These are phyloP conservation scores for Asclepias syriaca DNA, from an alignment of 257 asterid genomes.

Conservation along the genomic window DNA sequence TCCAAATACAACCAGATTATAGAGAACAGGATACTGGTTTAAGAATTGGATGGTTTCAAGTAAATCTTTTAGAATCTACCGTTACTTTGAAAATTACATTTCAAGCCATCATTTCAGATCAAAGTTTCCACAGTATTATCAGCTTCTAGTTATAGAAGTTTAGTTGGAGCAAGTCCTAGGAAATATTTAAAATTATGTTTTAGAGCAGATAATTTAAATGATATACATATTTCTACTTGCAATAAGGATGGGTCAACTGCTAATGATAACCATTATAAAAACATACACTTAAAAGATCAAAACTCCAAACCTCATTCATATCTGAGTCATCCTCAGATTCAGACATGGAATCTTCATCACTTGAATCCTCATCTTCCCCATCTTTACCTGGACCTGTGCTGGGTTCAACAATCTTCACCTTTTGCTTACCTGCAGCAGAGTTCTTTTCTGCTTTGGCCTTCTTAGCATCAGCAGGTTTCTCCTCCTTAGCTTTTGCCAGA, in stretches of 20 bases:
- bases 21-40: neutral
- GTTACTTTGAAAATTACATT: too few relatives aligned
- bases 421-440: constrained; percentile 48
- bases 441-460: constrained; percentile 37
- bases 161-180: neutral
- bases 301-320: constrained; percentile 17
- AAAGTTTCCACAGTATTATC: neutral
- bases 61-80: neutral
- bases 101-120: neutral
- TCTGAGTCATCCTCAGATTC: constrained; percentile 21
- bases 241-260: too few relatives aligned
- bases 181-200: too few relatives aligned
- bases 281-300: neutral
- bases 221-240: too few relatives aligned
- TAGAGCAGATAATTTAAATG: too few relatives aligned
- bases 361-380: constrained; percentile 47
- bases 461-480: constrained; percentile 40
- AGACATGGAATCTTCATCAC: constrained; percentile 25
- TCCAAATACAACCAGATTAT: neutral
- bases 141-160: neutral
- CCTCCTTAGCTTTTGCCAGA: constrained; percentile 34
- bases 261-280: neutral
- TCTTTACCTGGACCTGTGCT: constrained; percentile 11
- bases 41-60: neutral
- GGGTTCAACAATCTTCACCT: constrained; percentile 62